Base-by-base conservation (phyloP, 257 asterid species). In the Solanum rostratum region DNA sequence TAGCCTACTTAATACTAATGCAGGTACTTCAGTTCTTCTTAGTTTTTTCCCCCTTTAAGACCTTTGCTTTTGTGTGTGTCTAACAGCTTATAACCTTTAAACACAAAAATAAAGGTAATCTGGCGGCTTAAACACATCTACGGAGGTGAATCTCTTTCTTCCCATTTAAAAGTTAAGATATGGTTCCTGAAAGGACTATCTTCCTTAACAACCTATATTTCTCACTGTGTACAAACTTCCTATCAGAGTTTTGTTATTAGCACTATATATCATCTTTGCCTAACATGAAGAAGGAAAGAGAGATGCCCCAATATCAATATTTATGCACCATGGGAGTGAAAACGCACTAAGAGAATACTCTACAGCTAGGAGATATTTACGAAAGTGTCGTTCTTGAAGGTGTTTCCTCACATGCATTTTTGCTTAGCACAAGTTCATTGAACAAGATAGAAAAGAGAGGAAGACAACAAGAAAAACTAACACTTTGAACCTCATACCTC, bases 401-500 rank as follows among this genome's bases (percentile, higher is more conserved):
- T 16, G 29, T 50, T 27, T 10, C 27, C 82, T 50, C 82, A 4
- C 29, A 78, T 29, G 27, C 63, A 16, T 54, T 78, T 78, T 29
- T 50, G 63, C 82, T 78, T 29, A 37, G 65, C 11, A 78, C 82
- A 29, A 9, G 63, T 78, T 78, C 29, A 78, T 19, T 49, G 52
- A 50, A 50, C 46, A 78, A 78, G 29, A 50, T 27, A 46, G 45
- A 3, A 76, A 53, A 79, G 14, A 29, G 39, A 62, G 15, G 55
- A 30, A 7, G 24, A 50, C 41, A 53, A 80, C 37, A 76, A 85
- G 37, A 86, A 57, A 54, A 49, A 16, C 20, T 16, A 37, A 37
- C 59, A 65, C n/a, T 45, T 30, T 70, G 78, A 65, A 83, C 69
- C 79, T 59, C 89, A 78, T 89, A 93, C 99, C 97, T 95, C 99